Base-by-base conservation (phyloP, 441 rosid species). In the Pelargonium fulgidum region DNA sequence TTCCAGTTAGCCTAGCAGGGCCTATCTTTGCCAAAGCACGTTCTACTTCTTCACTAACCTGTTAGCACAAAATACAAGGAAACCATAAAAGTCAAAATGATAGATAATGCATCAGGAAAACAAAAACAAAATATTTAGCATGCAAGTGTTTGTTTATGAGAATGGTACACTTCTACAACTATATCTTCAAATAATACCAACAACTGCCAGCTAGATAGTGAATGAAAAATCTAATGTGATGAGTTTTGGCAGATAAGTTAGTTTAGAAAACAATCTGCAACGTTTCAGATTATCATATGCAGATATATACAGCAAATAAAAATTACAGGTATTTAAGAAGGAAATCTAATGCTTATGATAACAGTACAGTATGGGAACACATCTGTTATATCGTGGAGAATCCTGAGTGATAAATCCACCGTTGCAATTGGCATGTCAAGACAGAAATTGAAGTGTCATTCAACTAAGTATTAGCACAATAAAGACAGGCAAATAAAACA, bases 1-100 rank as follows among this genome's bases (percentile, higher is more conserved):
- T 85, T 83, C 95, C 95, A 81, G 70, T 83, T 70, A 91, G 83
- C 82, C 93, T 86, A 68, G 99, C 85, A 74, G 97, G 96, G 14
- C 92, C 98, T 77, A 92, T 47, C 83, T 89, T 95, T n/a, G 98
- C 92, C 72, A 95, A 86, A 77, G 99, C 99, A 70, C 99, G 97
- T 79, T 95, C 99, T 44, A 95, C 97, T 80, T 95, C 99, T 81
- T 95, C 99, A 7, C 99, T 95, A 22, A 95, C 99, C 99, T 95
- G 83, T 71, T 50, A 65, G 69, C 68, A 75, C 50, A 75, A 81
- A 71, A 58, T 76, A 69, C 36, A 36, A 42, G 52, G 14, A 62
- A 70, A 36, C 41, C 29, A 70, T 11, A 19, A 59, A 47, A 62
- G 67, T 68, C 17, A 41, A 20, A 56, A 67, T 24, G 72, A 20